Base-by-base conservation (phyloP, 1,139 yeast species). In the Candida tetrigidarum region DNA sequence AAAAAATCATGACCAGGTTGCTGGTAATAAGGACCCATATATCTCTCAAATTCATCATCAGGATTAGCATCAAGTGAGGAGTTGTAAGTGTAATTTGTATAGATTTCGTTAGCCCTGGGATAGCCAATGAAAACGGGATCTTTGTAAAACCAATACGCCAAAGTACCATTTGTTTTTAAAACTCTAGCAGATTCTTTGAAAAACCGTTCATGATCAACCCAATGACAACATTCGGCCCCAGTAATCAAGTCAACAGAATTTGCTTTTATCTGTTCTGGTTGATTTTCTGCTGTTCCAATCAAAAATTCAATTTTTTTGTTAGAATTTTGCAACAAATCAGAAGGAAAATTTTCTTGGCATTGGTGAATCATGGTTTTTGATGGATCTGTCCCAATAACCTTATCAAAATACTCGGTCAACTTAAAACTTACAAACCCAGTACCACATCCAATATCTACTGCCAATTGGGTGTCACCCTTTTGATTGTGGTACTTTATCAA, bases 381-480 rank as follows among this genome's bases (percentile, higher is more conserved):
- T 4, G 84, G 71, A 59, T 89, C 96, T 1, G 87, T 73, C 2
- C 93, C 96, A 18, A 80, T 59, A 1, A 84, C 81, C n/a, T 64
- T 58, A 10, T 68, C 59, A 44, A 78, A 78, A 48, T 73, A 65
- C 1, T 71, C 52, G 1, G 74, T 58, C 46, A 87, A 60, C 39
- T 82, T 80, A 49, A 76, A 69, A 0, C 95, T 77, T 1, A 86
- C 93, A 51, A 83, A 83, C 0, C 96, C 96, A 0, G 96, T 85
- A 1, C 97, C 97, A 59, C 91, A 83, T 0, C 96, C 97, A 14
- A 87, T 67, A 62, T 90, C 97, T 6, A 88, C 60, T 1, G 81
- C 80, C 27, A 68, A 48, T 1, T 64, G 51, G 3, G 50, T 50
- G 0, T 54, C 45, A n/a, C 58, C 56, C 2, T 48, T 43, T 2